Base-by-base conservation (phyloP, 148 eudicot genomes). In the Nyssa sinensis region DNA sequence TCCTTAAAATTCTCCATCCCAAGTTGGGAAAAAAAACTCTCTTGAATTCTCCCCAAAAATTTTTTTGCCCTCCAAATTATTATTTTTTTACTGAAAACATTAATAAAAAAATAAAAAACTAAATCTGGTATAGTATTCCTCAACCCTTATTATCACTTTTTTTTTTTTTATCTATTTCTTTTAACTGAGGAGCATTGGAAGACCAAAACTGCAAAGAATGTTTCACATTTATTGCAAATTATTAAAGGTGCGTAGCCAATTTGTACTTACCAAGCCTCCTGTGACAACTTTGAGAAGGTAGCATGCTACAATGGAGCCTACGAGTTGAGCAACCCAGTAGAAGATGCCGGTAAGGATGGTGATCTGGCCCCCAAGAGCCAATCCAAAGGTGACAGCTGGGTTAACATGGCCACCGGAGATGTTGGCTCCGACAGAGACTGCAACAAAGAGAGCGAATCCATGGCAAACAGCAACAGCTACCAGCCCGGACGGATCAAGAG, bases 381-480 rank as follows among this genome's bases (percentile, higher is more conserved):
- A 79, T 11, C 98, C 98, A 21, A 90, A 88, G 84, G 97, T 92
- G 74, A 92, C 97, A 31, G 97, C 97, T 0, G 97, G 97, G 67
- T 92, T 92, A 3, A 89, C 96, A 28, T 93, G 98, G 59, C 98
- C 98, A 23, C 98, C 96, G 66, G 96, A 90, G 83, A 89, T 93
- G 87, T 93, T 93, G 64, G 98, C 96, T 0, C 79, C 91, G 2
- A 91, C 77, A 14, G 96, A 47, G 12, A 93, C 98, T 8, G 93
- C 98, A 4, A 93, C 98, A 63, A 93, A 93, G n/a, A 90, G 86
- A 44, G 91, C 95, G 44, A 93, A 86, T 30, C 81, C 97, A 35
- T 90, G 97, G 81, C 86, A 81, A 10, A 93, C 49, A 1, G 97
- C 95, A 2, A 90, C 80, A 24, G 88, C 93, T 29, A 93, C 93